phyloP scores from a whole-genome alignment of 345 rosid genomes.

The Psidium friedrichsthalianum region DNA sequence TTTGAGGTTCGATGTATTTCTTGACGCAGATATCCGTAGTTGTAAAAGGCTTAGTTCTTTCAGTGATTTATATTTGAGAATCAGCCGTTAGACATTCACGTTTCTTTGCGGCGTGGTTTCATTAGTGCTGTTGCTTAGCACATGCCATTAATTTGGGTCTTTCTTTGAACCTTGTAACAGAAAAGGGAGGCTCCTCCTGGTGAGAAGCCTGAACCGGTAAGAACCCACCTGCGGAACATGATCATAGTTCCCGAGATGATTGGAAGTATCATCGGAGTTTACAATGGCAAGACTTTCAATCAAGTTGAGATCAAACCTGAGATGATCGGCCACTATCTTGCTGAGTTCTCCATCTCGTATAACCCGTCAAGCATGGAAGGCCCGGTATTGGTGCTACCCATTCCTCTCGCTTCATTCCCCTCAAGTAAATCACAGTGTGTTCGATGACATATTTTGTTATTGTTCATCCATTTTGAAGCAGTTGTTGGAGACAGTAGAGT shows the following conservation, averaged over 20 bases:
- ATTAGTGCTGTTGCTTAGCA: not conserved
- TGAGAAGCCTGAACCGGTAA: too few relatives aligned
- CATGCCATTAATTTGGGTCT: not conserved
- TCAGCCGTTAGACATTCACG: not conserved
- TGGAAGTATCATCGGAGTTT: too few relatives aligned
- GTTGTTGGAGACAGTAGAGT: not conserved
- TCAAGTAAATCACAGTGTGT: not conserved
- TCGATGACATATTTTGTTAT: not conserved
- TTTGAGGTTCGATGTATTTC: not conserved
- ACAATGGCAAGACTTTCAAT: too few relatives aligned
- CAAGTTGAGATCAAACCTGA: too few relatives aligned
- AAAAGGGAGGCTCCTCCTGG: too few relatives aligned
- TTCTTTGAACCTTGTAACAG: not conserved
- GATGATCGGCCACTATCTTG: too few relatives aligned
- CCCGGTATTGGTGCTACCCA: conserved; percentile 12
- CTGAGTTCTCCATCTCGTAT: too few relatives aligned
- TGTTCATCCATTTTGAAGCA: not conserved
- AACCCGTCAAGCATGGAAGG: too few relatives aligned
- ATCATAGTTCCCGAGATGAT: too few relatives aligned
- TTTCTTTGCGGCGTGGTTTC: not conserved
- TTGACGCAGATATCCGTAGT: not conserved
- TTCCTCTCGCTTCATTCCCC: conserved; percentile 10
- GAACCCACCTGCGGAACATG: too few relatives aligned
- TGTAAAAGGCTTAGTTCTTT: not conserved
- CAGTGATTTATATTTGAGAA: not conserved